phyloP scores from a whole-genome alignment of 352 stramenopile genomes.

The Globisporangium barbulae region DNA sequence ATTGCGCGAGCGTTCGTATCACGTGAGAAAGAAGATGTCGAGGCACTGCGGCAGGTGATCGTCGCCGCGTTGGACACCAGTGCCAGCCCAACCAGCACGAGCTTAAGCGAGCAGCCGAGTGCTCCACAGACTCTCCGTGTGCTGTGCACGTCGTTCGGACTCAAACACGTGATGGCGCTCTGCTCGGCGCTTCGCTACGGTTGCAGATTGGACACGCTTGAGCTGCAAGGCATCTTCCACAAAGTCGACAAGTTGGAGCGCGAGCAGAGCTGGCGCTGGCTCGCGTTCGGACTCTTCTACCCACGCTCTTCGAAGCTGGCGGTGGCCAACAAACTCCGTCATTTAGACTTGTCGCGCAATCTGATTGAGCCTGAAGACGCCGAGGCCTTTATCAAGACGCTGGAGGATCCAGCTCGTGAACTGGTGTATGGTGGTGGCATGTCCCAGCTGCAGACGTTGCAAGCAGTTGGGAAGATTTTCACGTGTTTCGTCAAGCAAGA shows the following conservation, averaged over 20 bases:
- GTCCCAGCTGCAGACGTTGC: not conserved
- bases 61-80: not conserved
- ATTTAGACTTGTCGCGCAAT: not conserved
- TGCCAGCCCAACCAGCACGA: not conserved
- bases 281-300: slow-evolving; percentile 15
- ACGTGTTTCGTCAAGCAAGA: not conserved
- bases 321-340: not conserved
- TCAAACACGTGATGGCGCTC: not conserved
- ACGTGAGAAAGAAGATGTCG: not conserved
- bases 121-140: not conserved
- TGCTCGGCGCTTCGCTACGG: slow-evolving; percentile 7
- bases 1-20: not conserved
- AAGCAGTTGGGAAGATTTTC: not conserved
- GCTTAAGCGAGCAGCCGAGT: not conserved
- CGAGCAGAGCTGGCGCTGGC: slow-evolving; percentile 12
- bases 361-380: not conserved
- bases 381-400: not conserved
- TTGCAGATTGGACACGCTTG: not conserved
- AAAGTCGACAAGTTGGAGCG: not conserved
- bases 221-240: not conserved
- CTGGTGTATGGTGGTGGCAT: slow-evolving; percentile 3
- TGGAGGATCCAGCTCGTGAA: slow-evolving; percentile 1
- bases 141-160: not conserved
- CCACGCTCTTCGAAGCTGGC: slow-evolving; percentile 5
- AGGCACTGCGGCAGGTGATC: not conserved